Conservation (phyloP, 345 rosid species). For the Brassica juncea region DNA sequence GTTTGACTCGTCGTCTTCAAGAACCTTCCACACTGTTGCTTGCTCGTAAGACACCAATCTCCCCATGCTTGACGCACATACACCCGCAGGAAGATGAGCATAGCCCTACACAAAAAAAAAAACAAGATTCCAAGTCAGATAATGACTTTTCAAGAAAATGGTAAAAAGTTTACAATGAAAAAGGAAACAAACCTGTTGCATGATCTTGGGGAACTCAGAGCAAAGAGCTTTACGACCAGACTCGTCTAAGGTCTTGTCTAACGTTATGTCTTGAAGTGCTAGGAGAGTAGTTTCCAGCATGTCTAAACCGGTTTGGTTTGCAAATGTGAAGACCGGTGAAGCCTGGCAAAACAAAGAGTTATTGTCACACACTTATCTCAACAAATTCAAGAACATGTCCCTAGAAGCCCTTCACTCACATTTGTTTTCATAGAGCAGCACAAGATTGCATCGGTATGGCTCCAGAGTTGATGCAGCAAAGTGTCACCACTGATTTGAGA, state of each 20-base stretch:
- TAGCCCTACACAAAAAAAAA: conserved; percentile 52
- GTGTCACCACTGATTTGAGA: conserved; percentile 59
- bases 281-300: conserved; percentile 96
- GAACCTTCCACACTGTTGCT: conserved; percentile 85
- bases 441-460: conserved; percentile 77
- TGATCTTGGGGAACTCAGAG: conserved; percentile 80
- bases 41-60: conserved; percentile 80
- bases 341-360: conserved; percentile 50
- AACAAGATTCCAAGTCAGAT: not conserved
- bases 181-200: conserved; percentile 70
- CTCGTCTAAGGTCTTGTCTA: conserved; percentile 84
- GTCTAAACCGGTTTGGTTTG: conserved; percentile 94
- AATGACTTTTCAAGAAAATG: not conserved
- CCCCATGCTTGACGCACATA: conserved; percentile 88
- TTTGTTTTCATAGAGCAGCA: conserved; percentile 92
- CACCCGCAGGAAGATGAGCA: conserved; percentile 70
- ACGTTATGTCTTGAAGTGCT: conserved; percentile 88
- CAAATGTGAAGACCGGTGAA: conserved; percentile 75
- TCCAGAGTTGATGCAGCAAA: conserved; percentile 86
- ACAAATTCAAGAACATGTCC: not conserved
- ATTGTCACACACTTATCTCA: not conserved
- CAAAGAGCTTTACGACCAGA: conserved; percentile 73
- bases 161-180: not conserved
- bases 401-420: conserved; percentile 36
- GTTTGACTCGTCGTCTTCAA: conserved; percentile 66